Base-by-base conservation (phyloP, 768 basidiomycete species). In the Cystobasidiopsis lactophilus region DNA sequence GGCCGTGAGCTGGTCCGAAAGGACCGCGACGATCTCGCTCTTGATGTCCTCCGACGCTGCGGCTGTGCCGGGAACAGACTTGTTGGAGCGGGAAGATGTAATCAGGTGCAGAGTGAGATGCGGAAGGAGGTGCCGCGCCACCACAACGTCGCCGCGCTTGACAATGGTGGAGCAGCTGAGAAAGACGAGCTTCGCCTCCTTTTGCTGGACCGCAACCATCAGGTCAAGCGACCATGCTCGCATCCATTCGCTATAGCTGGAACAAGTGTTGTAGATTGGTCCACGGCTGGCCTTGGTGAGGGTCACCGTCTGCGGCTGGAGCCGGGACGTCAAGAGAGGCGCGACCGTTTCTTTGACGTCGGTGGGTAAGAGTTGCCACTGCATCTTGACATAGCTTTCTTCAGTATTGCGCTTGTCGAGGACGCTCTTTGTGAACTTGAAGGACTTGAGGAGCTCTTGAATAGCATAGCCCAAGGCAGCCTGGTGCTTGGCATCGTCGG, bases 211-310 rank as follows among this genome's bases (percentile, higher is more conserved):
- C 43, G 65, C 60, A 38, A 74, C 71, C 51, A 95, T 82, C 33
- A 98, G 74, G 64, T 85, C 73, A 10, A 74, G 71, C 1, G 85
- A 78, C 86, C 89, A 96, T 0, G 75, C 64, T 58, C 91, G 86
- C 31, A 96, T 75, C 93, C 93, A 98, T 66, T 96, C 89, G 39
- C 89, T 77, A 66, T 95, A 98, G 0, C 85, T 91, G 2, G 75
- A 65, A 52, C 78, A 73, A 3, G 68, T 67, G 0, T 75, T 73
- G 67, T 95, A 98, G 52, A 96, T 77, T 2, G 91, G 89, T 57
- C 79, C 75, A 2, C 69, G 59, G 11, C 68, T 69, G 2, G 66
- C 61, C 49, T 57, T 57, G 2, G 60, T 52, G 2, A 61, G 55
- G 2, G 64, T 43, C 18, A 57, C 40, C 1, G 35, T 27, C 50